A percentile compares a stretch with the other conserved stretches of the same genome.
phyloP scores from a whole-genome alignment of 73 alveolate species.

The Paramecium primaurelia region DNA sequence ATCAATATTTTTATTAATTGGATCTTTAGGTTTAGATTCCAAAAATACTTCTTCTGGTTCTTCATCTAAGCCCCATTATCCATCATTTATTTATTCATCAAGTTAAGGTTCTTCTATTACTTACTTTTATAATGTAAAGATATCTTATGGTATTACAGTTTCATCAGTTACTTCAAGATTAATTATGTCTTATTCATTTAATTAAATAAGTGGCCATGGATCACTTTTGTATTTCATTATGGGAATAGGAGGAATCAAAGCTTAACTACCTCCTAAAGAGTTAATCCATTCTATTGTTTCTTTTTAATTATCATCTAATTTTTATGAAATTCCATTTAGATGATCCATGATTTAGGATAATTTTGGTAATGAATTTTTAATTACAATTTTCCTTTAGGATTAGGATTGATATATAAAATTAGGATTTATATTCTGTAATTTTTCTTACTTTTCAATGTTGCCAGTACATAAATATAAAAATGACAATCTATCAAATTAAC shows the following conservation, averaged over 20 bases:
- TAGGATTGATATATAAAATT: conserved; percentile 1
- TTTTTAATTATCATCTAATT: neutral
- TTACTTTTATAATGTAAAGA: neutral
- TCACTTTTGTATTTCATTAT: neutral
- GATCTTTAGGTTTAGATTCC: neutral
- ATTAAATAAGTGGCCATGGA: neutral
- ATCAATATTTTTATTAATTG: neutral
- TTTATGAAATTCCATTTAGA: neutral
- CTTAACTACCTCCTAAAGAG: neutral
- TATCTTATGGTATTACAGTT: neutral
- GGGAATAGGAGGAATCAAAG: neutral
- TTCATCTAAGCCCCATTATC: conserved; percentile 14
- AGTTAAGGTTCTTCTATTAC: conserved; percentile 14
- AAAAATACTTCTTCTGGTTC: neutral
- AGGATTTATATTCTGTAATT: conserved; percentile 13
- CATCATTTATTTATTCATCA: neutral
- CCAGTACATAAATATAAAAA: conserved; percentile 35
- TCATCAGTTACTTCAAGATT: neutral
- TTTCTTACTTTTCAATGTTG: conserved; percentile 20
- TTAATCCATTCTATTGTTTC: conserved; percentile 30
- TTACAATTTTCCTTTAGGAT: neutral
- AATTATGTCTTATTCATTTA: neutral
- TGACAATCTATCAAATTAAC: conserved; percentile 45
- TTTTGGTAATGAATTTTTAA: neutral
- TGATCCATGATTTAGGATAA: neutral